phyloP scores from a whole-genome alignment of 2,329 filamentous ascomycete species.

The Coniochaeta prunicola region DNA sequence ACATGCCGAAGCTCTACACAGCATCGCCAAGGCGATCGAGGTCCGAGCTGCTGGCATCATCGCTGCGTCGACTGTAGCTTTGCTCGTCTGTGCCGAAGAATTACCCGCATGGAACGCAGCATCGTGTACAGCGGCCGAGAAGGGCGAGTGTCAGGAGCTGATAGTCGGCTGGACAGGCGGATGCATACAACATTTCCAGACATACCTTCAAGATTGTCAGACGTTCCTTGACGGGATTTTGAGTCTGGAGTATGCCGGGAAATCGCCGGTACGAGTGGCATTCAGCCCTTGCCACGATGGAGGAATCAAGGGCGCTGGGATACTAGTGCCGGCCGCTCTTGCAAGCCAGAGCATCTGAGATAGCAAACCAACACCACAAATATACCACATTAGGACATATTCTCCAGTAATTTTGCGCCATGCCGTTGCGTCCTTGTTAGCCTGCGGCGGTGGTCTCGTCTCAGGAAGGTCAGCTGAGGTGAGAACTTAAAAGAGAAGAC shows the following conservation, averaged over 20 bases:
- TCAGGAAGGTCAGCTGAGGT: not conserved
- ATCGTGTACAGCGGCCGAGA: conserved; percentile 6
- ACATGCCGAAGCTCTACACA: conserved; percentile 52
- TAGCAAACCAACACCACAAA: not conserved
- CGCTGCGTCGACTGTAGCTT: conserved; percentile 63
- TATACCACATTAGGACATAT: no score
- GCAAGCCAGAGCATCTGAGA: conserved; percentile 16
- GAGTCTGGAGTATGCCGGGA: conserved; percentile 26
- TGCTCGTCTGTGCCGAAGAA: conserved; percentile 63
- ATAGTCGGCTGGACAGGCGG: conserved; percentile 75
- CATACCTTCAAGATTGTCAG: conserved; percentile 15
- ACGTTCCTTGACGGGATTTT: conserved; percentile 46
- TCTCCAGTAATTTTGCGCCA: not conserved
- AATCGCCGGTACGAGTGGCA: conserved; percentile 31
- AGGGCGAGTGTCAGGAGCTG: conserved; percentile 40
- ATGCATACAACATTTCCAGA: conserved; percentile 60
- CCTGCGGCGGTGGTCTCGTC: not conserved
- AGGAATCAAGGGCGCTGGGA: conserved; percentile 54
- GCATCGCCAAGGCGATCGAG: conserved; percentile 64
- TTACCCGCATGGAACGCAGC: conserved; percentile 30
- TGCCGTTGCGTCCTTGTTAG: not conserved
- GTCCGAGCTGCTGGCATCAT: conserved; percentile 66
- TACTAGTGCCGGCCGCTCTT: conserved; percentile 43
- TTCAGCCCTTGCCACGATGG: conserved; percentile 53
- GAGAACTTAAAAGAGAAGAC: not conserved